phyloP scores from a whole-genome alignment of 768 basidiomycete species.

The Mycena sanguinolenta region DNA sequence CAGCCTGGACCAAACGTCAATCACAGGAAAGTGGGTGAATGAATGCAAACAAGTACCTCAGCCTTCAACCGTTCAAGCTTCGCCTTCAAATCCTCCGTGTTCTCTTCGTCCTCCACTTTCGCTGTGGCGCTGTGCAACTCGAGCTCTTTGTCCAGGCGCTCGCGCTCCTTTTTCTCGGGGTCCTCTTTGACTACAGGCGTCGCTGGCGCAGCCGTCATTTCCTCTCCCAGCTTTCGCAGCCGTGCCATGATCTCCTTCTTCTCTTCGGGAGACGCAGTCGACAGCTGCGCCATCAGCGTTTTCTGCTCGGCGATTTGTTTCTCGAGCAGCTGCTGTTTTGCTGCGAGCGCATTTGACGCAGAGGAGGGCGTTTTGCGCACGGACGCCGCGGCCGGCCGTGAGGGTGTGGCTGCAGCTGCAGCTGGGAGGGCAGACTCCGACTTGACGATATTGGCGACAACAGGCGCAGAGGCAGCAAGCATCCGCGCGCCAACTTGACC shows the following conservation, averaged over 20 bases:
- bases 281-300: slow-evolving; percentile 79
- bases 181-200: slow-evolving; percentile 53
- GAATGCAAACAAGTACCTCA: slow-evolving; percentile 62
- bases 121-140: slow-evolving; percentile 68
- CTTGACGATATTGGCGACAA: slow-evolving; percentile 76
- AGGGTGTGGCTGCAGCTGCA: slow-evolving; percentile 39
- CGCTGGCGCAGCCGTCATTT: slow-evolving; percentile 67
- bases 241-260: slow-evolving; percentile 85
- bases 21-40: neutral
- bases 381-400: slow-evolving; percentile 44
- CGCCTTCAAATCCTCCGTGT: slow-evolving; percentile 78
- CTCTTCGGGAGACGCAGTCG: slow-evolving; percentile 73
- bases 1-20: slow-evolving; percentile 62
- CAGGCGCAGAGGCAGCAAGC: slow-evolving; percentile 84
- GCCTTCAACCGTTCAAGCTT: slow-evolving; percentile 83
- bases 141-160: slow-evolving; percentile 86
- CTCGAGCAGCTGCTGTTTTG: slow-evolving; percentile 82
- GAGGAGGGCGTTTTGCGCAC: slow-evolving; percentile 54
- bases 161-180: slow-evolving; percentile 68
- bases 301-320: slow-evolving; percentile 93
- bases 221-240: slow-evolving; percentile 81
- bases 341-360: slow-evolving; percentile 68
- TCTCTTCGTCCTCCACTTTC: slow-evolving; percentile 62
- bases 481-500: slow-evolving; percentile 83
- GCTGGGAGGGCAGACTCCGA: slow-evolving; percentile 44